Evolutionary conservation across 805 yeast genomes (phyloP).

Genomic region (Wickerhamomyces tratensis): DNA sequence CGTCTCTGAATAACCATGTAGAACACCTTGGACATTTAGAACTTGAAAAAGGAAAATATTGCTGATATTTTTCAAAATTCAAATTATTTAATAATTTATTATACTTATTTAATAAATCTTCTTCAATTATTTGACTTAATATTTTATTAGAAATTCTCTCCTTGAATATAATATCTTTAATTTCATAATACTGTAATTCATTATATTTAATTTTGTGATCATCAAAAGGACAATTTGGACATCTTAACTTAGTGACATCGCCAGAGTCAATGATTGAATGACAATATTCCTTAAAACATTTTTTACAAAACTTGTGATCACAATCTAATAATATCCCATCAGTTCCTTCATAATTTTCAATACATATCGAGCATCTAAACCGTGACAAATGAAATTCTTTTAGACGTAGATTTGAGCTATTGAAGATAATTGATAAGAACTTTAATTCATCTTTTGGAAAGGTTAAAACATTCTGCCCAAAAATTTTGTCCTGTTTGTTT

Average conservation of each 20-base stretch:
- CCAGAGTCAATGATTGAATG: slow-evolving; percentile 33
- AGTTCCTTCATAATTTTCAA: slow-evolving; percentile 35
- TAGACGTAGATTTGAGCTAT: slow-evolving; percentile 9
- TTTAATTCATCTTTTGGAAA: neutral
- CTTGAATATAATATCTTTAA: slow-evolving; percentile 29
- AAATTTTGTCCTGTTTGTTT: slow-evolving; percentile 2
- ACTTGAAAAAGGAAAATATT: slow-evolving; percentile 37
- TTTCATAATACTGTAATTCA: slow-evolving; percentile 17
- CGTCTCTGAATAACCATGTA: slow-evolving; percentile 35
- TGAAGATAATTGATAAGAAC: slow-evolving; percentile 5
- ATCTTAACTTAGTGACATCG: slow-evolving; percentile 40
- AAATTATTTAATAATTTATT: slow-evolving; percentile 25
- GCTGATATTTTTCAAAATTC: slow-evolving; percentile 32
- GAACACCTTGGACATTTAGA: slow-evolving; percentile 46
- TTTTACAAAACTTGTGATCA: slow-evolving; percentile 37
- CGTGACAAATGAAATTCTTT: slow-evolving; percentile 25
- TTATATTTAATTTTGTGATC: slow-evolving; percentile 7
- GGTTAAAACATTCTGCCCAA: neutral
- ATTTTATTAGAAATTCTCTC: slow-evolving; percentile 28
- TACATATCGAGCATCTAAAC: slow-evolving; percentile 49
- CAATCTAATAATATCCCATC: slow-evolving; percentile 30
- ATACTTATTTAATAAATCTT: slow-evolving; percentile 27
- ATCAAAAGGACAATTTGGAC: slow-evolving; percentile 38
- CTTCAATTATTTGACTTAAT: slow-evolving; percentile 22
- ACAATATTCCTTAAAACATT: slow-evolving; percentile 35